Evolutionary conservation across 345 rosid species (phyloP).

Genomic region (Sisymbrium irio): DNA sequence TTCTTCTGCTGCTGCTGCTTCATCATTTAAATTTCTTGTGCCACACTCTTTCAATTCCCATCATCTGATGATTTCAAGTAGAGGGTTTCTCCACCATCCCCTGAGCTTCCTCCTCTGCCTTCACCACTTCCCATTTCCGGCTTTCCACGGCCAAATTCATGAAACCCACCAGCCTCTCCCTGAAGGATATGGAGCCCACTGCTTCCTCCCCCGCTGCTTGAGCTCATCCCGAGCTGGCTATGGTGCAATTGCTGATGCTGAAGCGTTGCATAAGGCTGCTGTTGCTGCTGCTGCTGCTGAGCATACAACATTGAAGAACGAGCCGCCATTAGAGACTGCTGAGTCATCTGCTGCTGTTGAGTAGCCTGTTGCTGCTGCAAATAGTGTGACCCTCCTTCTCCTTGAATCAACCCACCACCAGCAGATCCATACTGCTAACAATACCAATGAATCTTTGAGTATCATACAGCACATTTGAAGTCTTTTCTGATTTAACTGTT

Average conservation of each 20-base stretch:
- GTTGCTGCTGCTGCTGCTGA: slow-evolving; percentile 53
- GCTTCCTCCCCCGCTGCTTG: slow-evolving; percentile 67
- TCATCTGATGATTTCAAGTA: slow-evolving; percentile 82
- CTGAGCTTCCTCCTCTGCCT: slow-evolving; percentile 79
- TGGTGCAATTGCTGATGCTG: slow-evolving; percentile 93
- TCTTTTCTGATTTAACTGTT: slow-evolving; percentile 47
- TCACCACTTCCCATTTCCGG: slow-evolving; percentile 77
- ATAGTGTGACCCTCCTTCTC: slow-evolving; percentile 71
- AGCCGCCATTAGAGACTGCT: slow-evolving; percentile 85
- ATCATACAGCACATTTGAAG: neutral
- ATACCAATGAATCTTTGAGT: neutral
- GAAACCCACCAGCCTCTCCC: slow-evolving; percentile 54
- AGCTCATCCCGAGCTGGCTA: slow-evolving; percentile 87
- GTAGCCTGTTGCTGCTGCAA: slow-evolving; percentile 93
- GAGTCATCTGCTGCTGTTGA: slow-evolving; percentile 85
- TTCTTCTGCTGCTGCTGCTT: slow-evolving; percentile 23
- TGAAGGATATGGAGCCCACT: slow-evolving; percentile 48
- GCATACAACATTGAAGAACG: slow-evolving; percentile 85
- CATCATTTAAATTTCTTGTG: slow-evolving; percentile 20
- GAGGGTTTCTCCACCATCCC: slow-evolving; percentile 84
- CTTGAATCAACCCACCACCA: slow-evolving; percentile 69
- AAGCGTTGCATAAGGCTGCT: slow-evolving; percentile 58
- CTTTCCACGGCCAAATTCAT: slow-evolving; percentile 83
- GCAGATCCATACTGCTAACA: slow-evolving; percentile 57
- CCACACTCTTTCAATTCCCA: slow-evolving; percentile 53